These are phyloP conservation scores for Luvunga scandens DNA, from an alignment of 345 rosid species.

Conservation along the genomic window DNA sequence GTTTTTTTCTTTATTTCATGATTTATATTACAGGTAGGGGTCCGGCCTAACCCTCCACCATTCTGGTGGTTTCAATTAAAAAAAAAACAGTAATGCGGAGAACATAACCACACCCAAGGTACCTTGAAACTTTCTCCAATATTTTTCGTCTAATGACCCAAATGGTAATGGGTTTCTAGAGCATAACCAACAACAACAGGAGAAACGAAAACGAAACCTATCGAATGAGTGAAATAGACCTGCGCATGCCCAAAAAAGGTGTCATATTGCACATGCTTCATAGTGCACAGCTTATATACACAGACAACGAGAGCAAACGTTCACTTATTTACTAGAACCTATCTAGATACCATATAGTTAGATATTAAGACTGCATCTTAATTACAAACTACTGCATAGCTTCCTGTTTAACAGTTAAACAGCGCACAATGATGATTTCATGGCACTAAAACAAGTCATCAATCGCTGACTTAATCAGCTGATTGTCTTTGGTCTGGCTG, in stretches of 20 bases:
- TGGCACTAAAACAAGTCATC: neutral
- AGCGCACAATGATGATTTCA: neutral
- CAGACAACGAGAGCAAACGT: neutral
- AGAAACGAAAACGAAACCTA: too few species aligned
- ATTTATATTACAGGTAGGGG: too few species aligned
- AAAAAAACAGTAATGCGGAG: too few species aligned
- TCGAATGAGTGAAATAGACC: too few species aligned
- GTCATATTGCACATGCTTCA: neutral
- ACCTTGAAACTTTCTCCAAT: too few species aligned
- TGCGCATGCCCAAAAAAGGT: neutral
- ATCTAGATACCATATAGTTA: neutral
- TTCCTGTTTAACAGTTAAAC: neutral
- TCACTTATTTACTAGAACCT: neutral
- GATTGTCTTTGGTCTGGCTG: slow-evolving; percentile 28
- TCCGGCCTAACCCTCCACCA: too few species aligned
- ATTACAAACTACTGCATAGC: slow-evolving; percentile 10
- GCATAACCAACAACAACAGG: too few species aligned
- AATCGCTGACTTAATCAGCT: neutral
- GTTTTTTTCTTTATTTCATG: too few species aligned
- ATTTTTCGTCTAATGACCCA: too few species aligned
- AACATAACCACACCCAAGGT: too few species aligned
- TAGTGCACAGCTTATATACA: neutral
- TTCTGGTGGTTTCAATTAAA: too few species aligned
- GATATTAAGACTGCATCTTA: slow-evolving; percentile 1
- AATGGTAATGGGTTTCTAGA: too few species aligned